phyloP scores from a whole-genome alignment of 176 grass and related monocot species.

The Carex scoparia region DNA sequence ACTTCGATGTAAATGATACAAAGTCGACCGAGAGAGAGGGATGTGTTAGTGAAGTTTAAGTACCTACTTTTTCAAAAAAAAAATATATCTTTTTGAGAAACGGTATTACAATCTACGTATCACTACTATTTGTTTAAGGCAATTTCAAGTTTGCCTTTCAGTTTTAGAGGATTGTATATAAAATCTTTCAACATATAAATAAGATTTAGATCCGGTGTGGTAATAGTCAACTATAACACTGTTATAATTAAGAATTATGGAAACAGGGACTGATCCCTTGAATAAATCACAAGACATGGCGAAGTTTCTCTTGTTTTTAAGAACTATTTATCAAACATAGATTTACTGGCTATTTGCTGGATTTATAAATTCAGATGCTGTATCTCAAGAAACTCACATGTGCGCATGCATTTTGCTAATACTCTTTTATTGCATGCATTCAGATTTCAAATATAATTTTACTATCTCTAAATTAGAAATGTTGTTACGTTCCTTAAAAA shows the following conservation, averaged over 20 bases:
- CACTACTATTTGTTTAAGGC: not conserved
- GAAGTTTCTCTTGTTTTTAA: not conserved
- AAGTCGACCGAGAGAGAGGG: no score
- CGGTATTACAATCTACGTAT: not conserved
- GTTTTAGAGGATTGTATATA: not conserved
- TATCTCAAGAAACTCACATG: not conserved
- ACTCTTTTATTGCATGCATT: not conserved
- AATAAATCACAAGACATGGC: not conserved
- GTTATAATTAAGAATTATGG: not conserved
- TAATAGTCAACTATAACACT: not conserved
- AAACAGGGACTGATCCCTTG: not conserved
- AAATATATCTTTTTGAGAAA: not conserved
- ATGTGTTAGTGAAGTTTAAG: no score
- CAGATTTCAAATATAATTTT: not conserved
- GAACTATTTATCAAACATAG: not conserved
- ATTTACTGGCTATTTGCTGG: not conserved
- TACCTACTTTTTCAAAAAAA: not conserved
- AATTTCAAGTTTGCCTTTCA: not conserved
- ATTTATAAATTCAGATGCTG: not conserved
- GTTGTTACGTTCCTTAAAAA: not conserved
- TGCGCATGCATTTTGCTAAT: not conserved
- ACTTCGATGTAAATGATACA: no score
- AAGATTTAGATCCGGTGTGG: not conserved
- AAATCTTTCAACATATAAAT: no score
- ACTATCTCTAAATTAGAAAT: not conserved